Conservation (phyloP, 768 basidiomycete species). For the Leucocoprinus sp. region DNA sequence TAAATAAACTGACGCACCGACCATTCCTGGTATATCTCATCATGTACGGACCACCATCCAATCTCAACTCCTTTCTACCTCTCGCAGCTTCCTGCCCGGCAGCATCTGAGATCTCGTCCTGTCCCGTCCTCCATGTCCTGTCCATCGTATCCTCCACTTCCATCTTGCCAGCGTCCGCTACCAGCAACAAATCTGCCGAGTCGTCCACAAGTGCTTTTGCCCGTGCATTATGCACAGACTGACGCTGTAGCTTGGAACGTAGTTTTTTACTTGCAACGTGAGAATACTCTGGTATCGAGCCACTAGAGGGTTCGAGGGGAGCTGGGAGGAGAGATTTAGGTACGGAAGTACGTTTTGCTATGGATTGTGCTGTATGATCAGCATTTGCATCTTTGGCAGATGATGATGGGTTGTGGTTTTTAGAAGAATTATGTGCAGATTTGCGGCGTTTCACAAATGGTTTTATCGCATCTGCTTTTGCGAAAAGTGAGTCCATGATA, state of each 20-base stretch:
- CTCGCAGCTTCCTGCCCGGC: conserved; percentile 69
- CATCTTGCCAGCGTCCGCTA: conserved; percentile 64
- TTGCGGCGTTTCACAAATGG: conserved; percentile 32
- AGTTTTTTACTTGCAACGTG: conserved; percentile 74
- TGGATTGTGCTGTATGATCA: not conserved
- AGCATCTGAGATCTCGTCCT: conserved; percentile 62
- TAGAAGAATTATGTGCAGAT: not conserved
- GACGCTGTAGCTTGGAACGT: conserved; percentile 55
- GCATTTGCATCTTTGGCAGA: not conserved
- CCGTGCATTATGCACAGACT: conserved; percentile 55
- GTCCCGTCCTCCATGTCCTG: conserved; percentile 80
- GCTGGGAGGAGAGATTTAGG: conserved; percentile 59
- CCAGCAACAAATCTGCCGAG: conserved; percentile 55
- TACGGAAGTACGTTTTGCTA: conserved; percentile 43
- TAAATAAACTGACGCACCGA: conserved; percentile 35
- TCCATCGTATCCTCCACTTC: conserved; percentile 77
- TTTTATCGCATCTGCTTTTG: conserved; percentile 54
- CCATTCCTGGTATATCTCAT: conserved; percentile 88
- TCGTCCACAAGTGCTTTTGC: conserved; percentile 56
- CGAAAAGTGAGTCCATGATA: conserved; percentile 65
- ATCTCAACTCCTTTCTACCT: conserved; percentile 68
- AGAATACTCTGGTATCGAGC: conserved; percentile 35
- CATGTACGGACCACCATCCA: conserved; percentile 83
- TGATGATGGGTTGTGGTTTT: not conserved
- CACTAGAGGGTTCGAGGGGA: conserved; percentile 27